phyloP scores from a whole-genome alignment of 768 basidiomycete species.

The Mycena metata region DNA sequence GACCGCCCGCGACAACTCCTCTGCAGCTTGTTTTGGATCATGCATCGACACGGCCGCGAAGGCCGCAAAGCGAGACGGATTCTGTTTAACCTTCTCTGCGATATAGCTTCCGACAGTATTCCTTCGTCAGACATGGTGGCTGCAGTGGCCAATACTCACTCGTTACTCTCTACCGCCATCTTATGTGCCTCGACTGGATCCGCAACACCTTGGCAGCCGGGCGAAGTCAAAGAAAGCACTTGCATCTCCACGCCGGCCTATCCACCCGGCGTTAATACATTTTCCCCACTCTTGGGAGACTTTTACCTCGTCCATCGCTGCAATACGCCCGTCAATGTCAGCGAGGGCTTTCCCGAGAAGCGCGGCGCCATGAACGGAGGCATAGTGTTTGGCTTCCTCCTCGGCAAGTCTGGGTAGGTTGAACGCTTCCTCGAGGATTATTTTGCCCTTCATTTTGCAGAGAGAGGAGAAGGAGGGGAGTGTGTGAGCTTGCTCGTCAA shows the following conservation, averaged over 20 bases:
- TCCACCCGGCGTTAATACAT: too few species aligned
- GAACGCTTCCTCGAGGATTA: constrained; percentile 40
- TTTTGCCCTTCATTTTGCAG: constrained; percentile 40
- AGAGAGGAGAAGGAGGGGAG: too few species aligned
- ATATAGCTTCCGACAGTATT: constrained; percentile 26
- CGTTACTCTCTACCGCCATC: constrained; percentile 38
- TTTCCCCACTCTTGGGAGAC: too few species aligned
- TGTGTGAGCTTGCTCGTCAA: too few species aligned
- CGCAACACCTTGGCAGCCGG: constrained; percentile 33
- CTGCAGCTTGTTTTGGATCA: constrained; percentile 34
- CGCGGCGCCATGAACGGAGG: constrained; percentile 30
- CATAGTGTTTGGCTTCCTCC: constrained; percentile 34
- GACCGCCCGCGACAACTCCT: constrained; percentile 37
- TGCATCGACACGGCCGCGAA: constrained; percentile 42
- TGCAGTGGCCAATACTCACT: constrained; percentile 14
- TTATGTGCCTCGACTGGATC: constrained; percentile 37
- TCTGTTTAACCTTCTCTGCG: constrained; percentile 35
- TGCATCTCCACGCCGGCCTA: constrained; percentile 40
- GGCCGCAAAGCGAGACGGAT: constrained; percentile 34
- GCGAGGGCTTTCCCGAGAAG: constrained; percentile 34
- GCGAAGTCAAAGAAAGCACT: constrained; percentile 37
- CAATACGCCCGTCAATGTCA: constrained; percentile 37
- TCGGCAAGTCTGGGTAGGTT: constrained; percentile 35
- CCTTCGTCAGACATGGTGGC: too few species aligned
- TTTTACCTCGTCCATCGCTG: constrained; percentile 37